Evolutionary conservation across 768 basidiomycete species (phyloP), one percentile per base, ranked within the genome.

Genomic region (Kwoniella mangroviensis): DNA sequence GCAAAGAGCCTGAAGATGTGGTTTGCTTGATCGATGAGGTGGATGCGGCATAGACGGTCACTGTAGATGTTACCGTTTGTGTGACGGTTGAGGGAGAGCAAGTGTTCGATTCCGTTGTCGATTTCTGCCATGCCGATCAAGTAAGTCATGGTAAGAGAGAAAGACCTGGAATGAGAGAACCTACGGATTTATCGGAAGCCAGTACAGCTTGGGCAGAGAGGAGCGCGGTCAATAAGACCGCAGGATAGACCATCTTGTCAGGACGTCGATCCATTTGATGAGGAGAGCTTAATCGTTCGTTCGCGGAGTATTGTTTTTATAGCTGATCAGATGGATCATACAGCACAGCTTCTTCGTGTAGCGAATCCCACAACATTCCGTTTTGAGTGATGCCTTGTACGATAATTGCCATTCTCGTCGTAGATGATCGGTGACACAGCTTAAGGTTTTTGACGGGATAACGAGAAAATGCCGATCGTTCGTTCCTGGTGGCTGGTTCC

Each of bases 11-110:
- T 7, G 45, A 49, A 15, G 45, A 1, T 12, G 45, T 6, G 6
- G 4, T 10, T 49, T 13, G 45, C 12, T 49, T 49, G 6, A 2
- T 0, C 0, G 45, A 49, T 49, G 58, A 42, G 1, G 34, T 34
- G 6, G 34, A 34, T 34, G 34, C 34, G 34, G 9, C 9, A 34
- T 6, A 34, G 19, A 63, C 42, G 19, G 61, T 63, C 17, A 53
- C 24, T 7, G 62, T 63, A 19, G 62, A 55, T 12, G 64, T 65
- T 34, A 65, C 54, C 13, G 41, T 41, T 21, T 55, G 28, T 19
- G 64, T 65, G 15, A 56, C 41, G 1, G 64, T 56, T 1, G 52
- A 55, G 6, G 34, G 12, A 34, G 21, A 24, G 28, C 56, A 57
- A 17, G 13, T 49, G 45, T 10, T 49, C 12, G 10, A 6, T 13